These are phyloP conservation scores for Cytospora piceicola DNA, from an alignment of 2,329 filamentous ascomycete species.

Conservation along the genomic window DNA sequence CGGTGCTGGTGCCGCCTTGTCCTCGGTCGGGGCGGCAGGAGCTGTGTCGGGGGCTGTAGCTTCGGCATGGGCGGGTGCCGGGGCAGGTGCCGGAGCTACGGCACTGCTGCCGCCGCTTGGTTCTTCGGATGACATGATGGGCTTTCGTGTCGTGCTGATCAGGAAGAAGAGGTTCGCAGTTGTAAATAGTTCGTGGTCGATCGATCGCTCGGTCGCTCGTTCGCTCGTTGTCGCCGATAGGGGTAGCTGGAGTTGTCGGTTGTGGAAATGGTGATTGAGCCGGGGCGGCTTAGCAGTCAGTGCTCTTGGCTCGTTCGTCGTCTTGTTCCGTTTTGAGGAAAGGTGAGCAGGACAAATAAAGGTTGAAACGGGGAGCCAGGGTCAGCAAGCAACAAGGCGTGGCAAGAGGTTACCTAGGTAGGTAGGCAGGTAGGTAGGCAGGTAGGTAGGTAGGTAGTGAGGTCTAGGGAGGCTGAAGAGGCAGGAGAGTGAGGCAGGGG, in stretches of 20 bases:
- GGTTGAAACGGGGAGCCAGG: slow-evolving; percentile 17
- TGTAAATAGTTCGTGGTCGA: neutral
- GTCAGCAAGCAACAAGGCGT: slow-evolving; percentile 13
- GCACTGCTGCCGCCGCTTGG: slow-evolving; percentile 19
- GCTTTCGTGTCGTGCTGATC: slow-evolving; percentile 1
- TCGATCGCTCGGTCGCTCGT: neutral
- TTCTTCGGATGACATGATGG: slow-evolving; percentile 28
- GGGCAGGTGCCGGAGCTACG: slow-evolving; percentile 7
- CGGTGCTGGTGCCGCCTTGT: neutral
- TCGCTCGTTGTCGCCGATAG: neutral
- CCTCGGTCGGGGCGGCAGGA: neutral
- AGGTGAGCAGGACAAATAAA: slow-evolving; percentile 2
- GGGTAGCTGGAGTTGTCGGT: neutral
- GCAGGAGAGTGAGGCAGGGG: too few species aligned
- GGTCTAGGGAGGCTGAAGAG: too few species aligned
- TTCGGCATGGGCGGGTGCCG: slow-evolving; percentile 3
- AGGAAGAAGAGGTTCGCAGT: neutral
- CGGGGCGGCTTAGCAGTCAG: slow-evolving; percentile 14
- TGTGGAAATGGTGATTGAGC: slow-evolving; percentile 21
- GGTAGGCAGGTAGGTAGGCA: too few species aligned
- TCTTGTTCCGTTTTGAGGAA: slow-evolving; percentile 4
- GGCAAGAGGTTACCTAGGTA: too few species aligned
- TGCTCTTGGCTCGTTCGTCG: slow-evolving; percentile 10
- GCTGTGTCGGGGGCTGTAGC: slow-evolving; percentile 6
- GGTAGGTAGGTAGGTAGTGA: too few species aligned